Evolutionary conservation across 352 stramenopile genomes (phyloP).

Genomic region (Phytophthora colocasiae): DNA sequence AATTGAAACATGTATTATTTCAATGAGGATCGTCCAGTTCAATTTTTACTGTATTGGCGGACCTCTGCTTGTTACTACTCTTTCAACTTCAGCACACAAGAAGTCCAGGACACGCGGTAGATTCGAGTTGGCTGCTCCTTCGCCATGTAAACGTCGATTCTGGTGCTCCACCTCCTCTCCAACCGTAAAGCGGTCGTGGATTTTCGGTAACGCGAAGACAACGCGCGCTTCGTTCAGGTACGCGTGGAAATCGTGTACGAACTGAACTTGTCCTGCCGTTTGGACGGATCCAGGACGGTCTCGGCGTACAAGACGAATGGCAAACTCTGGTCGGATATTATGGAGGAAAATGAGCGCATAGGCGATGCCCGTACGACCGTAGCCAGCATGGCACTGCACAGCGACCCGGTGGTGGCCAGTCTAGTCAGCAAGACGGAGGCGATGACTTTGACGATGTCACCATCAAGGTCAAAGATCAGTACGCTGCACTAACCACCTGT

Average conservation of each 20-base stretch:
- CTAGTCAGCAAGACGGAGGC: constrained; percentile 72
- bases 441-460: constrained; percentile 91
- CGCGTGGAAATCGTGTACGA: constrained; percentile 77
- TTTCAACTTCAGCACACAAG: constrained; percentile 60
- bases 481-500: no score
- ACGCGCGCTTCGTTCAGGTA: constrained; percentile 74
- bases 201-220: constrained; percentile 75
- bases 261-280: constrained; percentile 74
- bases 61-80: constrained; percentile 17
- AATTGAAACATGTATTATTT: no score
- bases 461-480: no score
- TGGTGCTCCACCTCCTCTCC: constrained; percentile 74
- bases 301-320: constrained; percentile 76
- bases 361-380: constrained; percentile 86
- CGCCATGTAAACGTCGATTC: constrained; percentile 64
- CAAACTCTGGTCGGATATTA: constrained; percentile 69
- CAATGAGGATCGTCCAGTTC: no score
- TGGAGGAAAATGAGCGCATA: constrained; percentile 88
- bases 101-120: constrained; percentile 71
- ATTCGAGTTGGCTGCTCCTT: constrained; percentile 38
- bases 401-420: constrained; percentile 75
- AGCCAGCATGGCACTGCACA: constrained; percentile 92
- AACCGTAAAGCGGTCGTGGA: constrained; percentile 79
- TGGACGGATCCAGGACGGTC: constrained; percentile 83
- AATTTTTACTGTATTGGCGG: no score